Conservation (phyloP, 2,329 filamentous ascomycete species). For the Atkinsonella hypoxylon region DNA sequence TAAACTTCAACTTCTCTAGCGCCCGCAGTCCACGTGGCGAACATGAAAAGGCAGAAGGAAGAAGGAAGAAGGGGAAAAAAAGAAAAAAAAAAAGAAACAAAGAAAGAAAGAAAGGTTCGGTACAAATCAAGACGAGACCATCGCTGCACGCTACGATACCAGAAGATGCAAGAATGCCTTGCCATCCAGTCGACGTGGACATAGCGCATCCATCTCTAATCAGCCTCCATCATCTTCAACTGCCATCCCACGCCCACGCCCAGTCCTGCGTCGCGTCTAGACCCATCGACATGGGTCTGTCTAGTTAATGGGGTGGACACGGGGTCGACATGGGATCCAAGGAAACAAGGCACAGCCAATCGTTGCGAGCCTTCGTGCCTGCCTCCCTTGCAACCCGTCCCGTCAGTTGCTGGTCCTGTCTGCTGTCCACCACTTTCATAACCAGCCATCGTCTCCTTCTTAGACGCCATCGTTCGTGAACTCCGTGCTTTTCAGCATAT, state of each 20-base stretch:
- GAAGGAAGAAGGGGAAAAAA: too few relatives aligned
- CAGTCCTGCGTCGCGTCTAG: background rate
- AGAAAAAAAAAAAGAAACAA: too few relatives aligned
- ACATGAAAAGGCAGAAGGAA: too few relatives aligned
- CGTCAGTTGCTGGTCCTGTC: background rate
- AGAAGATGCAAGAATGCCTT: background rate
- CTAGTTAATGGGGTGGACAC: too few relatives aligned
- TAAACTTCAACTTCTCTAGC: too few relatives aligned
- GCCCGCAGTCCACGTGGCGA: too few relatives aligned
- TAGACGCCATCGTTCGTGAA: background rate
- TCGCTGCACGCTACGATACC: background rate
- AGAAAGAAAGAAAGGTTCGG: too few relatives aligned
- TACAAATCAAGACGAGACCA: background rate
- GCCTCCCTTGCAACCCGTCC: background rate
- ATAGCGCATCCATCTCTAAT: background rate
- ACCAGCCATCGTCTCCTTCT: background rate
- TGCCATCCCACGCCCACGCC: background rate
- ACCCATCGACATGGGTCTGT: background rate
- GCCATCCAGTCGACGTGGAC: background rate
- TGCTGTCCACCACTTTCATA: background rate
- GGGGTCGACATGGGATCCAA: background rate
- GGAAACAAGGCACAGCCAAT: background rate
- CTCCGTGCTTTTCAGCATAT: background rate
- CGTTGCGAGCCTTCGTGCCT: background rate
- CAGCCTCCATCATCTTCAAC: background rate